Evolutionary conservation across 2,329 filamentous ascomycete genomes (phyloP).

Genomic region (Sphaerostilbella broomeana): DNA sequence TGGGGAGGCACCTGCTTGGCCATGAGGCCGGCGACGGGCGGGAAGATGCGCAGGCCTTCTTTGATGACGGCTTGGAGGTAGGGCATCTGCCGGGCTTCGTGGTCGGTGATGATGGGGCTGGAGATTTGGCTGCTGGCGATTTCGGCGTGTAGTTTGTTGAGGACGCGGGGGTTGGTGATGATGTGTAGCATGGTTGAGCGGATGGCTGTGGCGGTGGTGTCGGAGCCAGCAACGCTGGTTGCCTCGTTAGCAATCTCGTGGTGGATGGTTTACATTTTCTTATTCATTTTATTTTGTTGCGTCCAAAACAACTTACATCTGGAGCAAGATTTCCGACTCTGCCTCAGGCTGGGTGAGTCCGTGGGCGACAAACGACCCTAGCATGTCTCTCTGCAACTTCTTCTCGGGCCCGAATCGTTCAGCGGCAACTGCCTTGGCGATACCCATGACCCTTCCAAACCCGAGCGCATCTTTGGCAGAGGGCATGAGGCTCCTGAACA

Average conservation of each 20-base stretch:
- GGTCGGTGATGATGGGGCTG: slow-evolving; percentile 24
- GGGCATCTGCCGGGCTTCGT: slow-evolving; percentile 30
- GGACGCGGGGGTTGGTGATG: slow-evolving; percentile 42
- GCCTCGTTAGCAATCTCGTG: neutral
- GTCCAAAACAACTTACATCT: slow-evolving; percentile 31
- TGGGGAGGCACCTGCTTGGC: slow-evolving; percentile 27
- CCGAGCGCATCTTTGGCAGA: slow-evolving; percentile 32
- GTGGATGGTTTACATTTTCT: no score
- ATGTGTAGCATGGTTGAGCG: slow-evolving; percentile 47
- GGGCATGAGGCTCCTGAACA: slow-evolving; percentile 36
- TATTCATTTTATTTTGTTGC: no score
- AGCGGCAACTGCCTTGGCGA: slow-evolving; percentile 39
- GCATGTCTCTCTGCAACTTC: slow-evolving; percentile 44
- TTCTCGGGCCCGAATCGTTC: slow-evolving; percentile 39
- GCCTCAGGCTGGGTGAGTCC: slow-evolving; percentile 33
- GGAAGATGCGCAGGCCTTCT: slow-evolving; percentile 37
- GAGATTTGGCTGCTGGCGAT: slow-evolving; percentile 16
- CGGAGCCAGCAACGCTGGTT: slow-evolving; percentile 46
- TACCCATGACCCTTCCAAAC: slow-evolving; percentile 36
- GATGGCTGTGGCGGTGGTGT: slow-evolving; percentile 51
- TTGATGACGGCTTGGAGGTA: slow-evolving; percentile 45
- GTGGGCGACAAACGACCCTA: slow-evolving; percentile 37
- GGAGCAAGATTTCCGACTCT: slow-evolving; percentile 38
- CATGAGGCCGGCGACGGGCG: slow-evolving; percentile 31
- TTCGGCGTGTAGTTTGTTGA: slow-evolving; percentile 35